A percentile compares a stretch with the other conserved stretches of the same genome.
phyloP scores from a whole-genome alignment of 805 yeast species.

The Lipomyces spencermartinsiae region DNA sequence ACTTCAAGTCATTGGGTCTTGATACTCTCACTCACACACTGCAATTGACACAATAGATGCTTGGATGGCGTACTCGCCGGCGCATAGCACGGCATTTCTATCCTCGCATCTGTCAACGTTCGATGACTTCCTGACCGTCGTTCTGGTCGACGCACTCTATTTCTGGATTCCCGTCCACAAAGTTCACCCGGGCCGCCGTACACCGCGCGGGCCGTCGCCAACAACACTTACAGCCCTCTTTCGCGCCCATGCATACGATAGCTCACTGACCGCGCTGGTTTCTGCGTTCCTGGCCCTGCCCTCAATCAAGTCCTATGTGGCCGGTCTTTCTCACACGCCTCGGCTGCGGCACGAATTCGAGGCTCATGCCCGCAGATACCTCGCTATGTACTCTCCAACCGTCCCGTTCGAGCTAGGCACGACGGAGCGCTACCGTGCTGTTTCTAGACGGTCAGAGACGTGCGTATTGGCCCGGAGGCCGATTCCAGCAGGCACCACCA shows the following conservation, averaged over 20 bases:
- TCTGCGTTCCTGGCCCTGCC: conserved; percentile 18
- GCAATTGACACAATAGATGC: neutral
- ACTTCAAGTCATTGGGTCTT: neutral
- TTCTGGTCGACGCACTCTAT: conserved; percentile 31
- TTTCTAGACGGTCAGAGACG: conserved; percentile 47
- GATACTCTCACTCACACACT: neutral
- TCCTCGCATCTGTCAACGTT: conserved; percentile 30
- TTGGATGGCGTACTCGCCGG: neutral
- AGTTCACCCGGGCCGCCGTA: conserved; percentile 30
- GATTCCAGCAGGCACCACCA: conserved; percentile 45
- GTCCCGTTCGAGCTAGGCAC: conserved; percentile 53
- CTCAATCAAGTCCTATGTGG: conserved; percentile 18
- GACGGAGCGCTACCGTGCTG: conserved; percentile 50
- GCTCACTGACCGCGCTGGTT: conserved; percentile 11
- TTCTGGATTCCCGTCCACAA: conserved; percentile 34
- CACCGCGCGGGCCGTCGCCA: conserved; percentile 27
- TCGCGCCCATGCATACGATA: conserved; percentile 4
- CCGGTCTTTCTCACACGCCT: conserved; percentile 15
- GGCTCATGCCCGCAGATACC: conserved; percentile 48
- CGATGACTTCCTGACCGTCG: conserved; percentile 32
- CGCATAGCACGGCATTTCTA: conserved; percentile 8
- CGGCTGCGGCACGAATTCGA: conserved; percentile 46
- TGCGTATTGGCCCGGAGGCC: conserved; percentile 50
- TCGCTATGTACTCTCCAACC: conserved; percentile 47
- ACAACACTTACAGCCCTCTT: conserved; percentile 14